phyloP scores from a whole-genome alignment of 345 rosid genomes.

The Citrus inodora region DNA sequence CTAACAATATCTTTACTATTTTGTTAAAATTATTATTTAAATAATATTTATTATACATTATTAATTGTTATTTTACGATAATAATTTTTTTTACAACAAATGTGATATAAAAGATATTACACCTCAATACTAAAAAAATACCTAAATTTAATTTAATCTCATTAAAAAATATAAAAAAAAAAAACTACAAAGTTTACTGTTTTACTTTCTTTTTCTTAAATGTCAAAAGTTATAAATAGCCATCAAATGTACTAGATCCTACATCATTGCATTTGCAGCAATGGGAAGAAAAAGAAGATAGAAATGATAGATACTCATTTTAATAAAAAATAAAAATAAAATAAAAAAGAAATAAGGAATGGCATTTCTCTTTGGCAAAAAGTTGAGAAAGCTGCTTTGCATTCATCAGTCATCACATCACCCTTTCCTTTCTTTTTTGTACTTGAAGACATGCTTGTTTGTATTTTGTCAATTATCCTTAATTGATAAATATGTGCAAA shows the following conservation, averaged over 20 bases:
- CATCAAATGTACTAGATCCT: neutral
- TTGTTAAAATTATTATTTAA: too few species aligned
- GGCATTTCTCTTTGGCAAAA: neutral
- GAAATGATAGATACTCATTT: conserved; percentile 2
- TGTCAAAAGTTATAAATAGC: neutral
- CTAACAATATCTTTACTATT: too few species aligned
- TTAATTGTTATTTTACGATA: too few species aligned
- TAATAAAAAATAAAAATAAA: too few species aligned
- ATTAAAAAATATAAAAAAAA: too few species aligned
- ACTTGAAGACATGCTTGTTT: neutral
- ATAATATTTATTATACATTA: too few species aligned
- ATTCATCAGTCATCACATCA: neutral
- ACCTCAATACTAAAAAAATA: fast-evolving
- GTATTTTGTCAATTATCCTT: neutral
- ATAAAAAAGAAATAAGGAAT: neutral
- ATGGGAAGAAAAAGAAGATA: conserved; percentile 11
- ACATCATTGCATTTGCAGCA: conserved; percentile 22
- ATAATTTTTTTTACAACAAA: too few species aligned
- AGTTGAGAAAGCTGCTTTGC: neutral
- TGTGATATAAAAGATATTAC: fast-evolving
- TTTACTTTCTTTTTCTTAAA: neutral
- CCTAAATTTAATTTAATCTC: too few species aligned
- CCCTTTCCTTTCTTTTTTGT: neutral
- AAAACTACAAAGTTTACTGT: neutral
- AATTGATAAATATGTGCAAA: too few species aligned